Conservation (phyloP, 345 rosid species). For the Hypericum androsaemum region DNA sequence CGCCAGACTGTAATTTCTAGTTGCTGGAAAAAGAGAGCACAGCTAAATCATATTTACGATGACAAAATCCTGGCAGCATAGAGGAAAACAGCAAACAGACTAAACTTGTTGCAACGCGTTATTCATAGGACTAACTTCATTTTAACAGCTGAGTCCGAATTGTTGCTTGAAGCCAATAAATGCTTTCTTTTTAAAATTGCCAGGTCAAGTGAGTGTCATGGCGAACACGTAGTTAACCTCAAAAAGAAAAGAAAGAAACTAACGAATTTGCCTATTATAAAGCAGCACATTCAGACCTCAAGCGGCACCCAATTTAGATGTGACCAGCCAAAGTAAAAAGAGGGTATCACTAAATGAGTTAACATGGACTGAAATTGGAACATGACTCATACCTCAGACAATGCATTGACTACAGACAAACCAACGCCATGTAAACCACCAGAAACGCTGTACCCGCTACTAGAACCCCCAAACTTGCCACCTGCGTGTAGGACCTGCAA, state of each 20-base stretch:
- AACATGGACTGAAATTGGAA: background rate
- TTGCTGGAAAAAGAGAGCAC: constrained; percentile 33
- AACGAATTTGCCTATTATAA: too few species aligned
- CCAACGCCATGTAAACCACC: constrained; percentile 99
- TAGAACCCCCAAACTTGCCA: constrained; percentile 94
- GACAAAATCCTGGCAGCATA: background rate
- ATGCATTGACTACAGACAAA: constrained; percentile 92
- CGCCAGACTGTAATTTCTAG: constrained; percentile 90
- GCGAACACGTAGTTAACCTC: too few species aligned
- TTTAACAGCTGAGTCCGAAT: too few species aligned
- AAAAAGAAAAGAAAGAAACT: too few species aligned
- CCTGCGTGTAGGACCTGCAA: constrained; percentile 93
- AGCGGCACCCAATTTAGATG: too few species aligned
- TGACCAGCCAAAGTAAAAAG: too few species aligned
- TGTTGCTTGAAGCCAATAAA: too few species aligned
- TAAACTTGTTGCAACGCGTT: too few species aligned
- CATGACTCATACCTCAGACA: constrained; percentile 67
- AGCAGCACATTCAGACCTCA: too few species aligned
- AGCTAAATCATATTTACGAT: background rate
- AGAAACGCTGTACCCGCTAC: constrained; percentile 93
- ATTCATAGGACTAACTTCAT: too few species aligned
- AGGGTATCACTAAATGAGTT: background rate
- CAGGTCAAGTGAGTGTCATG: too few species aligned
- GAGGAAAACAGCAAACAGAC: constrained; percentile 3
- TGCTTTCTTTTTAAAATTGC: too few species aligned